Evolutionary conservation across 257 asterid species (phyloP).

Genomic region (Ehretia macrophylla): DNA sequence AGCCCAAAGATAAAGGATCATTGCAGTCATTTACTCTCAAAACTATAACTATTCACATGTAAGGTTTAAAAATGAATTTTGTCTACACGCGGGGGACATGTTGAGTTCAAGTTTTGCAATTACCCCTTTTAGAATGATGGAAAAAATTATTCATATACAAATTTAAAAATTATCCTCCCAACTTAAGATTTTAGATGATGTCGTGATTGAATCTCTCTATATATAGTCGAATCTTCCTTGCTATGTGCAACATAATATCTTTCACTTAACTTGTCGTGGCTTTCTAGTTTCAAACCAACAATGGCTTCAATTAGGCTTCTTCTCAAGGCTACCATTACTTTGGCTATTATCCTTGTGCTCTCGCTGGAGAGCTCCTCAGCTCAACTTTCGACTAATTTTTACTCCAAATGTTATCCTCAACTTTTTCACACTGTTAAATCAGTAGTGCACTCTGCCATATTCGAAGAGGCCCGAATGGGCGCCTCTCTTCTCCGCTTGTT

Average conservation of each 20-base stretch:
- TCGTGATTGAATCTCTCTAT: slow-evolving; percentile 40
- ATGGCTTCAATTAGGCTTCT: slow-evolving; percentile 44
- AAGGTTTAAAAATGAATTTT: too few species aligned
- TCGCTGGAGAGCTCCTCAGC: slow-evolving; percentile 41
- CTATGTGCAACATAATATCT: slow-evolving; percentile 6
- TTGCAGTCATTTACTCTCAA: too few species aligned
- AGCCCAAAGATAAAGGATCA: too few species aligned
- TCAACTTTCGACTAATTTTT: slow-evolving; percentile 54
- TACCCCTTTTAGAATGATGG: too few species aligned
- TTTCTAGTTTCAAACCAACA: neutral
- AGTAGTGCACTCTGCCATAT: slow-evolving; percentile 51
- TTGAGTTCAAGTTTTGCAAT: too few species aligned
- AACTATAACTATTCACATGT: too few species aligned
- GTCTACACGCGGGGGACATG: too few species aligned
- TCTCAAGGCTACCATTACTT: slow-evolving; percentile 24
- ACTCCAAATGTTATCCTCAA: slow-evolving; percentile 59
- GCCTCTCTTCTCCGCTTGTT: slow-evolving; percentile 87
- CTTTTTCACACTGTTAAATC: slow-evolving; percentile 42
- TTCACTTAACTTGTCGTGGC: too few species aligned
- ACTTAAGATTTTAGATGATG: too few species aligned
- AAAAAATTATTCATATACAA: too few species aligned
- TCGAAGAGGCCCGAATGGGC: slow-evolving; percentile 78
- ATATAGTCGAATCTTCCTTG: slow-evolving; percentile 19
- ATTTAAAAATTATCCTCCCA: too few species aligned
- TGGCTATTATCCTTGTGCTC: slow-evolving; percentile 34